phyloP scores from a whole-genome alignment of 371 early-diverging fungal species.

The Apophysomyces variabilis region DNA sequence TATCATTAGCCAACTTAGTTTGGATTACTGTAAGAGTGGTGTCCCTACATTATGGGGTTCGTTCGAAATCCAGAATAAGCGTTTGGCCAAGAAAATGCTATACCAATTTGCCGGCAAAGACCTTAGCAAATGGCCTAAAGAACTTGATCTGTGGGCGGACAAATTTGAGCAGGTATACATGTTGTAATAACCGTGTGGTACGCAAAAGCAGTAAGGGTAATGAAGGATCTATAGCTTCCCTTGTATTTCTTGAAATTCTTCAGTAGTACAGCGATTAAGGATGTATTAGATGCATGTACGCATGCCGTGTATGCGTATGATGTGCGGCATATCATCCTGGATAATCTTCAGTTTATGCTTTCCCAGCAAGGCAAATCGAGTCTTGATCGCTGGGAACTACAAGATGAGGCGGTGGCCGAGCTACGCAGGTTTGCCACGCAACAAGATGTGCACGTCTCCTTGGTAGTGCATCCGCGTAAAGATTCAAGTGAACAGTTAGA shows the following conservation, averaged over 20 bases:
- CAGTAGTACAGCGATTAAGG: constrained; percentile 71
- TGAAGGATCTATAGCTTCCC: constrained; percentile 53
- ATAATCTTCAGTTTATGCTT: constrained; percentile 84
- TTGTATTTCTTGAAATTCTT: constrained; percentile 80
- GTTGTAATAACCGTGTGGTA: background rate
- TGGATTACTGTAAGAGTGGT: constrained; percentile 76
- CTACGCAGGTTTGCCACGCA: constrained; percentile 75
- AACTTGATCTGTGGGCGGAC: constrained; percentile 60
- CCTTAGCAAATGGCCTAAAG: constrained; percentile 48
- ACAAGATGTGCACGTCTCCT: constrained; percentile 74
- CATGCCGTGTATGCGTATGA: constrained; percentile 76
- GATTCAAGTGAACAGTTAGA: constrained; percentile 62
- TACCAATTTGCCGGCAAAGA: constrained; percentile 69
- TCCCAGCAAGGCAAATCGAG: constrained; percentile 66
- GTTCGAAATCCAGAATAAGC: constrained; percentile 77
- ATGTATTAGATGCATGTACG: constrained; percentile 72
- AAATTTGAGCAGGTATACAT: constrained; percentile 64
- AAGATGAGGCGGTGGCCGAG: constrained; percentile 71
- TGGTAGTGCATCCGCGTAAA: constrained; percentile 82
- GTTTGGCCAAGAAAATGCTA: constrained; percentile 76
- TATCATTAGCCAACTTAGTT: constrained; percentile 72
- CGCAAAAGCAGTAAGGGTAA: background rate
- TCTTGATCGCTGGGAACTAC: constrained; percentile 73
- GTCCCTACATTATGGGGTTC: constrained; percentile 84
- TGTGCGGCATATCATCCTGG: constrained; percentile 76